phyloP scores from a whole-genome alignment of 1,284 basidiomycete species.

The Trametes versicolor region DNA sequence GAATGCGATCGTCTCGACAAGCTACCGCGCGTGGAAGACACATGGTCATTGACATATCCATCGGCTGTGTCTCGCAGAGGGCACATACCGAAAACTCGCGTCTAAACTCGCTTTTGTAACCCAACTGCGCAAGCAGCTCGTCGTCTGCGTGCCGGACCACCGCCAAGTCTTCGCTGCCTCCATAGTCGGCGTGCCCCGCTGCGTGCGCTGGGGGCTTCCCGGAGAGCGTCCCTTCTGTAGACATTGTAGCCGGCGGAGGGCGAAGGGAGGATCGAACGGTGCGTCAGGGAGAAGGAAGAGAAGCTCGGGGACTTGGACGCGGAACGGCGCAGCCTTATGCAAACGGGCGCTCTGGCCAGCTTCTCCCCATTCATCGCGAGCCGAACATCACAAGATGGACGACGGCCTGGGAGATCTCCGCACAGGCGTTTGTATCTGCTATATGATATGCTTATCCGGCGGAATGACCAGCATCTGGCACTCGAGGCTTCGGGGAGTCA shows the following conservation, averaged over 20 bases:
- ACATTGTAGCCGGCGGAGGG: conserved; percentile 9
- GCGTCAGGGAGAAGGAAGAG: conserved; percentile 16
- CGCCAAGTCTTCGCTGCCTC: conserved; percentile 26
- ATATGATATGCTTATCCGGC: neutral
- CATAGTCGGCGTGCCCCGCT: conserved; percentile 25
- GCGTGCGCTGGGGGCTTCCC: conserved; percentile 5
- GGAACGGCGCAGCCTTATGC: conserved; percentile 15
- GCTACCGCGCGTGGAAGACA: conserved; percentile 44
- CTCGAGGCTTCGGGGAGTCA: neutral
- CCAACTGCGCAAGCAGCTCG: conserved; percentile 67
- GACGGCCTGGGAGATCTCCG: conserved; percentile 13
- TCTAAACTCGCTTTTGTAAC: conserved; percentile 80
- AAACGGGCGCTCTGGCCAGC: conserved; percentile 6
- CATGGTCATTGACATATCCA: neutral
- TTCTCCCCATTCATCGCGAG: conserved; percentile 5
- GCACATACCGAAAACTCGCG: conserved; percentile 76
- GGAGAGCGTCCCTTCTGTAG: conserved; percentile 4
- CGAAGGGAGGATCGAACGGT: neutral
- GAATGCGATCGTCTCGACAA: conserved; percentile 73
- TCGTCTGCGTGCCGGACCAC: conserved; percentile 58
- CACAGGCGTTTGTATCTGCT: conserved; percentile 9
- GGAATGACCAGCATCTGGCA: neutral
- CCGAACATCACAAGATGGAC: conserved; percentile 9
- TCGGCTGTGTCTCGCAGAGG: neutral
- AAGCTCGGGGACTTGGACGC: conserved; percentile 9